Evolutionary conservation across 495 filamentous ascomycete genomes (phyloP).

Genomic region (Pyrenula massariospora): DNA sequence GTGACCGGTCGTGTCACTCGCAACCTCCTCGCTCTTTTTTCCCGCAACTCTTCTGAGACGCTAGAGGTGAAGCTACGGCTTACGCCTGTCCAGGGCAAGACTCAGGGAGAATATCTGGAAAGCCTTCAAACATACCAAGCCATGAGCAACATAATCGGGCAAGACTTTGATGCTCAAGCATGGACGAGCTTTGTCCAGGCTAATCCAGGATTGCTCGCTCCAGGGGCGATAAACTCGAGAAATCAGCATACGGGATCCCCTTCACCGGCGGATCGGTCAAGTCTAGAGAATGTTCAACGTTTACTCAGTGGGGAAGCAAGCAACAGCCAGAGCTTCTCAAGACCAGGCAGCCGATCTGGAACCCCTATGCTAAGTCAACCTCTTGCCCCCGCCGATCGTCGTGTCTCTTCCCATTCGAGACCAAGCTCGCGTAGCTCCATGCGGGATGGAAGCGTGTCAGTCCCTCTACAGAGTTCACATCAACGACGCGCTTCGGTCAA

Average conservation of each 20-base stretch:
- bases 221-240: conserved; percentile 16
- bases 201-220: conserved; percentile 36
- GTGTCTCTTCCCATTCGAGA: conserved; percentile 23
- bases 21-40: conserved; percentile 72
- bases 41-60: conserved; percentile 74
- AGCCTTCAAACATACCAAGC: conserved; percentile 50
- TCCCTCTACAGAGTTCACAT: conserved; percentile 12
- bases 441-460: conserved; percentile 15
- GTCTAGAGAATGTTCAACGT: conserved; percentile 39
- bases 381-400: background rate
- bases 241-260: conserved; percentile 13
- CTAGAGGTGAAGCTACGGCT: conserved; percentile 89
- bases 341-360: conserved; percentile 21
- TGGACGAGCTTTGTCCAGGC: conserved; percentile 56
- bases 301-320: conserved; percentile 34
- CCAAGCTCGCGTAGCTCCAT: background rate
- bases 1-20: conserved; percentile 85
- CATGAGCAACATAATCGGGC: conserved; percentile 46
- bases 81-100: conserved; percentile 64
- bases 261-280: conserved; percentile 38
- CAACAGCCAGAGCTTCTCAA: conserved; percentile 22
- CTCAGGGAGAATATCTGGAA: conserved; percentile 57
- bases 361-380: conserved; percentile 22
- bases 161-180: conserved; percentile 54
- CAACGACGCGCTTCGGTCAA: conserved; percentile 23